Base-by-base conservation (phyloP, 75 land plant genomes). In the Pseudotsuga menziesii region DNA sequence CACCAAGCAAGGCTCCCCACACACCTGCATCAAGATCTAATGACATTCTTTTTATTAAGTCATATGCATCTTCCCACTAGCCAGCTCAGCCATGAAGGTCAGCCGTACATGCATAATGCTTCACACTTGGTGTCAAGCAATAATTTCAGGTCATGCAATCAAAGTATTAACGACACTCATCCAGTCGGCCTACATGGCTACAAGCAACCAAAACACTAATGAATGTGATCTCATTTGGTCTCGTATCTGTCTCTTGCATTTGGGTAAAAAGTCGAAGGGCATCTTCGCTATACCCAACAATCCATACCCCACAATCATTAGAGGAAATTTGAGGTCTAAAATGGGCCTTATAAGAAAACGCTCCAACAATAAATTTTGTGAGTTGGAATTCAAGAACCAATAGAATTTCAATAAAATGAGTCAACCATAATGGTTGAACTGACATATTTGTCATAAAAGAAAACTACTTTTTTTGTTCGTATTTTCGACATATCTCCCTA, bases 301-400 rank as follows among this genome's bases (percentile, higher is more conserved):
- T 4, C 75, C 79, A 20, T 85, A 78, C 67, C 92, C 90, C 62
- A 75, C 72, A 87, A 90, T 85, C 90, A 90, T n/a, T n/a, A n/a
- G n/a, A n/a, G n/a, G n/a, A n/a, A n/a, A n/a, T n/a, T n/a, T n/a
- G n/a, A n/a, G n/a, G n/a, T n/a, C n/a, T n/a, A n/a, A n/a, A n/a
- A n/a, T n/a, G n/a, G n/a, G n/a, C n/a, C n/a, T n/a, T n/a, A n/a
- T n/a, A n/a, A n/a, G n/a, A n/a, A n/a, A n/a, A n/a, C n/a, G n/a
- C n/a, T n/a, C n/a, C n/a, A n/a, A n/a, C n/a, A n/a, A n/a, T n/a
- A n/a, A n/a, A n/a, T n/a, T n/a, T n/a, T n/a, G n/a, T n/a, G n/a
- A n/a, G n/a, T n/a, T n/a, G n/a, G n/a, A n/a, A n/a, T n/a, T n/a
- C n/a, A n/a, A n/a, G n/a, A n/a, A n/a, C n/a, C n/a, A n/a, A n/a